Evolutionary conservation across 2,329 filamentous ascomycete species (phyloP), one percentile per base, ranked within the genome.

Genomic region (Bipolaris gigantea): DNA sequence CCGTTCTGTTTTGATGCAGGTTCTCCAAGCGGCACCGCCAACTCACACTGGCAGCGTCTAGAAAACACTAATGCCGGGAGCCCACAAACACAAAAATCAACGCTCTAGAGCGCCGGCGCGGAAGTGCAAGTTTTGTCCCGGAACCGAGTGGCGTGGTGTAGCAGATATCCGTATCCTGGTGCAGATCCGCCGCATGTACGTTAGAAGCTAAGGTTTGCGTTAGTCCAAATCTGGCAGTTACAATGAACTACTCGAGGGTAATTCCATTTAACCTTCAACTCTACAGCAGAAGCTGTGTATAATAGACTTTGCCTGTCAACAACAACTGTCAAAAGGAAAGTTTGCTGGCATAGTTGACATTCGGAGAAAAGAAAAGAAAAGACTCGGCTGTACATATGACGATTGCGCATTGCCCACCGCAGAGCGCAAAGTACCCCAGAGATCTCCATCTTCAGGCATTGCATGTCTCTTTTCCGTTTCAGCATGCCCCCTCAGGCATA

Each of bases 401-500:
- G 0, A 21, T 10, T 18, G 25, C n/a, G 40, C 40, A 30, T 4
- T 30, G 40, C 13, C 3, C 15, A 42, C 19, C 27, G 27, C 27
- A 30, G 10, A 30, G 27, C 13, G 13, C 27, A 30, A 4, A 30
- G 27, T 16, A 32, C 15, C 15, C 40, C 25, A 18, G 32, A 15
- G 18, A 39, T 40, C 35, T 45, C 33, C 30, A 38, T 55, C 63
- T 62, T 61, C 60, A 61, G 54, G 61, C 48, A 50, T 25, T 27
- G 54, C 46, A 40, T 50, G 62, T 63, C 60, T 61, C 58, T 57
- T 40, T 21, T 53, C 41, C 23, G 63, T 65, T 67, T 67, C 62
- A 66, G 53, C 25, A 60, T 35, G 36, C 55, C 57, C 59, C 60
- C 51, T 49, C 39, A 55, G 52, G 51, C 49, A 60, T 30, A 13